A percentile compares a stretch with the other conserved stretches of the same genome.
Conservation (phyloP, 2,329 filamentous ascomycete genomes). For the Pseudonectria foliicola region DNA sequence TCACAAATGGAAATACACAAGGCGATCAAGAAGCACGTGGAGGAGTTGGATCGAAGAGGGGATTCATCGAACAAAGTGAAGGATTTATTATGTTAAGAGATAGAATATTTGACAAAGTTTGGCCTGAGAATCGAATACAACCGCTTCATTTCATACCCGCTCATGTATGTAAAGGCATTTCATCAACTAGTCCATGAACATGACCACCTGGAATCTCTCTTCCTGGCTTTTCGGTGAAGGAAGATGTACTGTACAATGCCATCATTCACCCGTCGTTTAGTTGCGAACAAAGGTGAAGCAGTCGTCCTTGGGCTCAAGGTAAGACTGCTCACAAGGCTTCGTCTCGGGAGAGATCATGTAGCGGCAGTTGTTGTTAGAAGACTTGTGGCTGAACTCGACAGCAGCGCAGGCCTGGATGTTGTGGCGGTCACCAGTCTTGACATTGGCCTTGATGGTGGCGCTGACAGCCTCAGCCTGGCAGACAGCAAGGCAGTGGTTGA, state of each 20-base stretch:
- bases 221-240: slow-evolving; percentile 2
- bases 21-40: no score
- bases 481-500: slow-evolving; percentile 18
- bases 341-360: slow-evolving; percentile 16
- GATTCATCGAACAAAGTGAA: slow-evolving; percentile 2
- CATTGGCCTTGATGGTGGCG: slow-evolving; percentile 11
- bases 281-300: slow-evolving; percentile 17
- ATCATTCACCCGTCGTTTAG: slow-evolving; percentile 7
- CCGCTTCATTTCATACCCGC: not conserved
- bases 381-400: slow-evolving; percentile 13
- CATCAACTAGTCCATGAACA: not conserved
- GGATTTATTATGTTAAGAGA: slow-evolving; percentile 4
- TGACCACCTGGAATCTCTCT: slow-evolving; percentile 1
- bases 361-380: slow-evolving; percentile 16
- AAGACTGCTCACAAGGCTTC: slow-evolving; percentile 14
- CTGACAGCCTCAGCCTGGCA: slow-evolving; percentile 15
- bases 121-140: slow-evolving; percentile 6
- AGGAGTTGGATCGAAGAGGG: no score
- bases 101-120: slow-evolving; percentile 4
- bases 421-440: slow-evolving; percentile 8
- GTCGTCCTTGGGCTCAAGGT: slow-evolving; percentile 14
- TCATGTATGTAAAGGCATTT: slow-evolving; percentile 1
- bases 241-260: not conserved
- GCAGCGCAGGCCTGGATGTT: slow-evolving; percentile 15
- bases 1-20: no score